Conservation (phyloP, 2,329 filamentous ascomycete genomes). For the Alternaria dauci region DNA sequence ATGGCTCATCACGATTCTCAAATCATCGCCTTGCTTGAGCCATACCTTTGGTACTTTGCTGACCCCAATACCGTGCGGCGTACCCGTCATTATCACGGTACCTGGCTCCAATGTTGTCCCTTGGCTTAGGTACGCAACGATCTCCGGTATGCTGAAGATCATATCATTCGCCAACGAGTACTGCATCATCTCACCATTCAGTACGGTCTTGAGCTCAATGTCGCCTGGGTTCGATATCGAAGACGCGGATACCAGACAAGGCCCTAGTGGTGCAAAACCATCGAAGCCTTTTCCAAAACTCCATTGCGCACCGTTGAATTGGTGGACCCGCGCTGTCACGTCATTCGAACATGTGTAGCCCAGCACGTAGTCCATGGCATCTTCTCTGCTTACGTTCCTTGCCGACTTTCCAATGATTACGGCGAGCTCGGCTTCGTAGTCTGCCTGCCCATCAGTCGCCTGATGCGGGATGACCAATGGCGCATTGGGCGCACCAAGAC, state of each 20-base stretch:
- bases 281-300: not conserved
- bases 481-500: slow-evolving; percentile 38
- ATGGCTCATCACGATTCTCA: not conserved
- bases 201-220: slow-evolving; percentile 53
- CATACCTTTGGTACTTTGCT: not conserved
- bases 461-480: not conserved
- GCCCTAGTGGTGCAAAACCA: slow-evolving; percentile 20
- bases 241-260: slow-evolving; percentile 53
- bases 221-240: slow-evolving; percentile 52
- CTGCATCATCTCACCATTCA: slow-evolving; percentile 58
- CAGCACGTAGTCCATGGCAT: not conserved
- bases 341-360: not conserved
- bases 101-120: slow-evolving; percentile 52
- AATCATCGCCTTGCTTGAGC: not conserved
- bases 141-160: slow-evolving; percentile 56
- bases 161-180: slow-evolving; percentile 53
- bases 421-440: not conserved
- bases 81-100: slow-evolving; percentile 58
- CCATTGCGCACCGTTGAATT: not conserved
- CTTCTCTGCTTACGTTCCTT: not conserved
- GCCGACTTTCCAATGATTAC: not conserved
- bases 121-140: slow-evolving; percentile 55
- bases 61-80: slow-evolving; percentile 52
- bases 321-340: not conserved
- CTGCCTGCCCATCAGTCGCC: not conserved